Evolutionary conservation across 345 rosid genomes (phyloP), one percentile per base, ranked within the genome.

Genomic region (Adansonia digitata): DNA sequence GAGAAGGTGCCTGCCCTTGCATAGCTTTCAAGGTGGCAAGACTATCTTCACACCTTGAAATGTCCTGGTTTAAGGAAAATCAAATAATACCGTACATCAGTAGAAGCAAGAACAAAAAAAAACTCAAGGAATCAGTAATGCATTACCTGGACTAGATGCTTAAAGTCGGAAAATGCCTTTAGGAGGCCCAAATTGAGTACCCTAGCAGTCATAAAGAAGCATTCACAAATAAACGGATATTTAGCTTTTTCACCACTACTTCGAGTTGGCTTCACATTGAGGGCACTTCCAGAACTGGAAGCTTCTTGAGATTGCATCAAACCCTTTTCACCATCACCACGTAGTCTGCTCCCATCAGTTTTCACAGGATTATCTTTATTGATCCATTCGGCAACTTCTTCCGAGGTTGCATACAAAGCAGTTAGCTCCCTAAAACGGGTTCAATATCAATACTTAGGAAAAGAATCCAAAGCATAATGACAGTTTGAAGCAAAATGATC

Each of bases 191-290:
- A 80, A 82, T 90, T 95, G 63, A 93, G 97, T 78, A 87, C 98
- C 90, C 98, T 86, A 71, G 97, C 97, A 56, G 98, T 93, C 97
- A 95, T 95, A 80, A 93, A 96, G 90, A 96, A 96, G 85, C 97
- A 89, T 87, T 96, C 98, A 82, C 94, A 91, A 57, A 92, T 91
- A 85, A 93, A 95, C 8, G 87, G 75, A 81, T 80, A 91, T 79
- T 89, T 90, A 42, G 81, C 57, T 66, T 77, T 82, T 76, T 69
- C 80, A 43, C 75, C 76, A 69, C 80, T 31, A 49, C 75, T 84
- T 77, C 79, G 79, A 75, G 84, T 73, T 75, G 77, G 73, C 75
- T 84, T 87, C 64, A 79, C 65, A 73, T 37, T 75, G 9, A 72
- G 77, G 29, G 40, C 65, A 64, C 83, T 78, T 63, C 90, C 84